Percentiles rank a stretch among this genome's conserved stretches.
Conservation (phyloP, 768 basidiomycete species). For the Leccinum disarticulatum region DNA sequence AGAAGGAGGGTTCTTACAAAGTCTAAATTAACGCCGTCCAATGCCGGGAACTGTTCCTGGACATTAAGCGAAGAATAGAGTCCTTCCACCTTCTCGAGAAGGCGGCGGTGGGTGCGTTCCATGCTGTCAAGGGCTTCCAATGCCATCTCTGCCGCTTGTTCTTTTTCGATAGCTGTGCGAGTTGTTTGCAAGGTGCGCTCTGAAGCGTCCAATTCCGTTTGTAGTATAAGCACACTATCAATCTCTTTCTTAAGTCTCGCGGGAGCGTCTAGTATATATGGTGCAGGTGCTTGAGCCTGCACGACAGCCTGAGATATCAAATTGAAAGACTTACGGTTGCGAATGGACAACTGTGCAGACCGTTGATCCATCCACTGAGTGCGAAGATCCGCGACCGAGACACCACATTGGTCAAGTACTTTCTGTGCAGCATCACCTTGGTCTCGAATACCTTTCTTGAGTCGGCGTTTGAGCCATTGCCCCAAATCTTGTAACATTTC, state of each 20-base stretch:
- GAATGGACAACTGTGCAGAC: constrained; percentile 29
- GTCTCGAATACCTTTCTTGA: constrained; percentile 10
- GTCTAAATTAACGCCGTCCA: background rate
- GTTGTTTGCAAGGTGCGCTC: too few relatives aligned
- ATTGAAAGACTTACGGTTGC: constrained; percentile 19
- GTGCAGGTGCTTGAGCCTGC: too few relatives aligned
- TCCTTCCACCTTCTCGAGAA: background rate
- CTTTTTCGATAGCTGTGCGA: too few relatives aligned
- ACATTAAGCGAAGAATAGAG: background rate
- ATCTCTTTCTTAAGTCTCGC: background rate
- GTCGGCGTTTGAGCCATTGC: constrained; percentile 30
- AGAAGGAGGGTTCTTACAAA: background rate
- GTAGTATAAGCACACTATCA: background rate
- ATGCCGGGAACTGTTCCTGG: background rate
- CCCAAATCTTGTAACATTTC: constrained; percentile 17
- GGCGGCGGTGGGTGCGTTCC: background rate
- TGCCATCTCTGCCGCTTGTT: too few relatives aligned
- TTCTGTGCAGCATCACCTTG: constrained; percentile 16
- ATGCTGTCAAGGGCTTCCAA: background rate
- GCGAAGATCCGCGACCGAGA: constrained; percentile 19
- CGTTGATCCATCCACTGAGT: constrained; percentile 37
- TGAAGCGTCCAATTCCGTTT: background rate
- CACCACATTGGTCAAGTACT: constrained; percentile 18
- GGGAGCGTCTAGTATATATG: background rate
- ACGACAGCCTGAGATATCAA: too few relatives aligned